These are phyloP conservation scores for Zanthoxylum bungeanum DNA, from an alignment of 345 rosid species.

Conservation along the genomic window DNA sequence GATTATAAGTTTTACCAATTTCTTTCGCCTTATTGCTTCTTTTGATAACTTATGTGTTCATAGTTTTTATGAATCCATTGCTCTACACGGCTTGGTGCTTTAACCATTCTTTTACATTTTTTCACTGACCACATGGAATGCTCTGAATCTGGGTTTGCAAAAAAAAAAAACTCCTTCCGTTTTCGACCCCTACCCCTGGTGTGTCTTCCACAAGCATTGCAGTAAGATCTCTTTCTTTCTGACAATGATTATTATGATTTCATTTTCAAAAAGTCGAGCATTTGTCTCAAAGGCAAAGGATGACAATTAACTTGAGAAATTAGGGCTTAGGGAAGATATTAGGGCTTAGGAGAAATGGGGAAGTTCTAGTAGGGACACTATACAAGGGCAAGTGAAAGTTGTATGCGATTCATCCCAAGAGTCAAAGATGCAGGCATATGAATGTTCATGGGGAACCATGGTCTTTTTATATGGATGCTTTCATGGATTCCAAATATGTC, in stretches of 20 bases:
- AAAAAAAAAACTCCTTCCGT: slow-evolving; percentile 13
- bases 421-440: too few relatives aligned
- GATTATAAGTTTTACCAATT: slow-evolving; percentile 14
- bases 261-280: too few relatives aligned
- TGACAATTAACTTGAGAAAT: background rate
- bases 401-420: too few relatives aligned
- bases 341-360: too few relatives aligned
- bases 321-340: too few relatives aligned
- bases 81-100: background rate
- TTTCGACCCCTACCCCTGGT: background rate
- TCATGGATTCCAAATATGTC: too few relatives aligned
- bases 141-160: slow-evolving; percentile 8
- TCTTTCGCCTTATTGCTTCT: background rate
- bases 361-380: too few relatives aligned
- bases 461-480: too few relatives aligned
- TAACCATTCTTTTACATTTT: slow-evolving; percentile 8
- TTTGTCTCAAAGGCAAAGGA: background rate
- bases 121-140: background rate
- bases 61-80: background rate
- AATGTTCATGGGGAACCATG: too few relatives aligned
- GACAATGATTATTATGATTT: background rate
- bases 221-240: slow-evolving; percentile 16
- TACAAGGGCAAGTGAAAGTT: too few relatives aligned
- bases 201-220: slow-evolving; percentile 1
- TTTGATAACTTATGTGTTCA: background rate